Conservation (phyloP, 768 basidiomycete species). For the Leccinum obscurum region DNA sequence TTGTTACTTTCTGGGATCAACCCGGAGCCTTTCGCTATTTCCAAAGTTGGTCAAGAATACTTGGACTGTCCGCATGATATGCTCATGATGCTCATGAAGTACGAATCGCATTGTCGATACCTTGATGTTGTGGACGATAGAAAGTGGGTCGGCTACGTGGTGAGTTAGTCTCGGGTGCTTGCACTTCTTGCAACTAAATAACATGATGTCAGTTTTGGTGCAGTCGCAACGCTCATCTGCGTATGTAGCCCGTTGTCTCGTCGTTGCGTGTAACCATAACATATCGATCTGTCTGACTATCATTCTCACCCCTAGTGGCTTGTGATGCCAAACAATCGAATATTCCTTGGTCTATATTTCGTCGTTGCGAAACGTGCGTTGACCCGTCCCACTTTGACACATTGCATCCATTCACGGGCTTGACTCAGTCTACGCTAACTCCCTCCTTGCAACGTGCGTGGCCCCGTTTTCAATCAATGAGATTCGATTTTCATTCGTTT, state of each 20-base stretch:
- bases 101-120: conserved; percentile 26
- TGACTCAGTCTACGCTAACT: conserved; percentile 27
- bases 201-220: conserved; percentile 11
- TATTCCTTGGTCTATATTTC: conserved; percentile 29
- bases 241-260: conserved; percentile 5
- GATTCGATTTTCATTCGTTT: conserved; percentile 12
- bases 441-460: conserved; percentile 25
- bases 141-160: conserved; percentile 27
- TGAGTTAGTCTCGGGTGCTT: not conserved
- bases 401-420: not conserved
- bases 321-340: conserved; percentile 25
- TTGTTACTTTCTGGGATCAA: conserved; percentile 41
- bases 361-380: conserved; percentile 25
- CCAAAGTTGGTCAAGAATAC: conserved; percentile 30
- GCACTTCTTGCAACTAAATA: not conserved
- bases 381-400: not conserved
- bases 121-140: conserved; percentile 24
- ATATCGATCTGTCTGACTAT: not conserved
- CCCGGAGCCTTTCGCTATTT: conserved; percentile 32
- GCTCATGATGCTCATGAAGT: conserved; percentile 4
- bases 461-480: not conserved
- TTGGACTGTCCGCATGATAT: not conserved
- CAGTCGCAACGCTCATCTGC: conserved; percentile 20
- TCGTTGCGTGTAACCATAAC: not conserved
- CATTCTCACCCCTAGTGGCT: conserved; percentile 15